Conservation (phyloP, 2,329 filamentous ascomycete genomes). For the Talaromyces albobiverticillius region DNA sequence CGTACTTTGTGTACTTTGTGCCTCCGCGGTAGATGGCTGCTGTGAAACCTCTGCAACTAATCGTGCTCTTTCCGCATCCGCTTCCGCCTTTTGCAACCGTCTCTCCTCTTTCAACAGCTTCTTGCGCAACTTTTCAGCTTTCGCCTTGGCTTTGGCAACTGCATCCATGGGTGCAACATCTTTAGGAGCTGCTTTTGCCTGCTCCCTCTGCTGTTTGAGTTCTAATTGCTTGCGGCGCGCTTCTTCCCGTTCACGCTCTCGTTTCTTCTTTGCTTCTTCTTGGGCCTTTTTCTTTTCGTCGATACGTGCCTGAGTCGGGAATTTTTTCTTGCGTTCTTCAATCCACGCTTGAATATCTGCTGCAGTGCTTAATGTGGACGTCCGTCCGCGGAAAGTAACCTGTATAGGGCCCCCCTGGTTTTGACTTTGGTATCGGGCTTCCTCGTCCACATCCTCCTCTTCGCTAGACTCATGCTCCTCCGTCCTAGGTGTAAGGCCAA, state of each 20-base stretch:
- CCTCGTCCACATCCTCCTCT: slow-evolving; percentile 43
- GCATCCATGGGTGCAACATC: slow-evolving; percentile 28
- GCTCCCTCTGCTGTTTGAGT: slow-evolving; percentile 24
- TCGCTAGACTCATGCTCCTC: slow-evolving; percentile 47
- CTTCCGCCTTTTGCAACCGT: slow-evolving; percentile 44
- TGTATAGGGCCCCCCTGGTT: slow-evolving; percentile 36
- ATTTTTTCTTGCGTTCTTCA: slow-evolving; percentile 74
- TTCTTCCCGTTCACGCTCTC: slow-evolving; percentile 23
- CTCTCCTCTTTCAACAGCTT: slow-evolving; percentile 65
- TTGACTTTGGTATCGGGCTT: slow-evolving; percentile 30
- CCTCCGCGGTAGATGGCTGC: slow-evolving; percentile 18
- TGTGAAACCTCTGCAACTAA: slow-evolving; percentile 32
- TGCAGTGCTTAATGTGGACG: slow-evolving; percentile 51
- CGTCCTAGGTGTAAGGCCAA: slow-evolving; percentile 46
- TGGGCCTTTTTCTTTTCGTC: slow-evolving; percentile 61
- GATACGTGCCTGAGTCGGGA: slow-evolving; percentile 70
- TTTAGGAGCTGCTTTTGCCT: slow-evolving; percentile 22
- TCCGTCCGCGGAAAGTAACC: slow-evolving; percentile 57
- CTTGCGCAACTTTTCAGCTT: slow-evolving; percentile 40
- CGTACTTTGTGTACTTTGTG: not conserved
- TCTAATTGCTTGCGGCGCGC: slow-evolving; percentile 26
- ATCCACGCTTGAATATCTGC: slow-evolving; percentile 78
- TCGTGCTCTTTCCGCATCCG: slow-evolving; percentile 38
- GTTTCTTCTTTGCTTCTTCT: slow-evolving; percentile 59
- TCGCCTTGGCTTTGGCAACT: slow-evolving; percentile 35